Evolutionary conservation across 192 early-diverging fungal genomes (phyloP).

Genomic region (Powellomyces hirtus): DNA sequence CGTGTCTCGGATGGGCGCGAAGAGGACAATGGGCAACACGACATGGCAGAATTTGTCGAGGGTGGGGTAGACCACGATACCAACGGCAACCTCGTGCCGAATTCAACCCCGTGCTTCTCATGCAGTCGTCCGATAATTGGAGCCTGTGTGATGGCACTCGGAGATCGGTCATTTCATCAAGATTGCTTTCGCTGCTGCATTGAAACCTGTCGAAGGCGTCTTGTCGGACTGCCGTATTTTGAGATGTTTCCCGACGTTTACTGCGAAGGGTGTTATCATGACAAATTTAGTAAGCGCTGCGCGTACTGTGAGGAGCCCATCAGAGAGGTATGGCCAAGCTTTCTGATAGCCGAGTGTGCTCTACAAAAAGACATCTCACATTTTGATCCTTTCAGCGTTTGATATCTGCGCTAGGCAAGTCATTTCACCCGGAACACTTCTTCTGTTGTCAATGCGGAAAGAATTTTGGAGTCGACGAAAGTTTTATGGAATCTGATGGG

Average conservation of each 20-base stretch:
- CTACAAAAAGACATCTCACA: not conserved
- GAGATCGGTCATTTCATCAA: conserved; percentile 15
- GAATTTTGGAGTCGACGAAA: conserved; percentile 11
- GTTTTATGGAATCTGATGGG: conserved; percentile 37
- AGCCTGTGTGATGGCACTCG: conserved; percentile 8
- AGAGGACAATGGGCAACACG: too few species aligned
- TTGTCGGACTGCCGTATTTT: conserved; percentile 22
- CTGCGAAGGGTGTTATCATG: conserved; percentile 36
- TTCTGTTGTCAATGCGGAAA: conserved; percentile 42
- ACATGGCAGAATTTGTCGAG: too few species aligned
- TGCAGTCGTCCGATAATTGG: conserved; percentile 7
- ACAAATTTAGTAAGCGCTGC: conserved; percentile 26
- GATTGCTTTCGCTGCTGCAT: conserved; percentile 22
- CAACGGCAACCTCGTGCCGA: not conserved
- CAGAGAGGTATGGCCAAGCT: conserved; percentile 24
- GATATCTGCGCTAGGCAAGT: conserved; percentile 33
- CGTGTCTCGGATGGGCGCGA: too few species aligned
- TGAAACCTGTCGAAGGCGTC: conserved; percentile 15
- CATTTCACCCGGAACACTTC: conserved; percentile 46
- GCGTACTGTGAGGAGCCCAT: conserved; percentile 38
- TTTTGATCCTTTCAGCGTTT: conserved; percentile 5
- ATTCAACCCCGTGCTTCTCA: conserved; percentile 8
- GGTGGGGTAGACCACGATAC: too few species aligned
- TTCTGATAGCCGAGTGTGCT: not conserved
- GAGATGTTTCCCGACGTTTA: conserved; percentile 25